These are phyloP conservation scores for Aspergillus bombycis DNA, from an alignment of 2,329 filamentous ascomycete genomes.

Conservation along the genomic window DNA sequence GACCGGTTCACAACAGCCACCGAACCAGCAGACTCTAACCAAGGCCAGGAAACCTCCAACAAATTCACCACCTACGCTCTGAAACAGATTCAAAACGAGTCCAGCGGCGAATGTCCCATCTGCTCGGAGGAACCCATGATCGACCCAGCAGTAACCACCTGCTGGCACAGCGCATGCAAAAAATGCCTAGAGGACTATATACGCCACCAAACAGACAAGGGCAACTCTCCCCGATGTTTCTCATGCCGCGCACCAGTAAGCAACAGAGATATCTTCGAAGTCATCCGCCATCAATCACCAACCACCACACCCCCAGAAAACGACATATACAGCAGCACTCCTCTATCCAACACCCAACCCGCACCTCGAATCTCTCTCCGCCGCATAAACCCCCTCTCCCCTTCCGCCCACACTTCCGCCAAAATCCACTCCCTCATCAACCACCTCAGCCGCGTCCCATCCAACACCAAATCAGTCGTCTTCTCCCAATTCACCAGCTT, in stretches of 20 bases:
- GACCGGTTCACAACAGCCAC: constrained; percentile 76
- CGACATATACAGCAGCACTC: constrained; percentile 47
- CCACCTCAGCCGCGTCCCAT: constrained; percentile 72
- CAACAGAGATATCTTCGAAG: constrained; percentile 84
- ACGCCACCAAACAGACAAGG: constrained; percentile 78
- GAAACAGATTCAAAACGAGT: constrained; percentile 87
- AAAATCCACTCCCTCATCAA: constrained; percentile 82
- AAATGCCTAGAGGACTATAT: constrained; percentile 90
- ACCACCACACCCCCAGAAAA: constrained; percentile 49
- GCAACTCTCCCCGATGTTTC: constrained; percentile 79
- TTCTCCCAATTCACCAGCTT: constrained; percentile 99
- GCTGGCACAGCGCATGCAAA: constrained; percentile 97
- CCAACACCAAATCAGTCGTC: constrained; percentile 80
- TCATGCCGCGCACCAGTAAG: constrained; percentile 85
- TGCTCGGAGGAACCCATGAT: constrained; percentile 96
- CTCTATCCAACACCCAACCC: constrained; percentile 34
- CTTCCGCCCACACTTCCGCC: constrained; percentile 64
- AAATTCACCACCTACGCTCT: constrained; percentile 85
- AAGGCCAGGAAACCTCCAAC: constrained; percentile 61
- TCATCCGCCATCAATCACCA: constrained; percentile 69
- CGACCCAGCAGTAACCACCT: constrained; percentile 90
- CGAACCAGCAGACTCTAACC: constrained; percentile 56
- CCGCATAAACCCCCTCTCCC: constrained; percentile 66
- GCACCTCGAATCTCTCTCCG: constrained; percentile 61
- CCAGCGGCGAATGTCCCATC: constrained; percentile 87